Percentiles rank a stretch among this genome's conserved stretches.
Evolutionary conservation across 2,329 filamentous ascomycete species (phyloP).

Genomic region (Hypoxylon sp.): DNA sequence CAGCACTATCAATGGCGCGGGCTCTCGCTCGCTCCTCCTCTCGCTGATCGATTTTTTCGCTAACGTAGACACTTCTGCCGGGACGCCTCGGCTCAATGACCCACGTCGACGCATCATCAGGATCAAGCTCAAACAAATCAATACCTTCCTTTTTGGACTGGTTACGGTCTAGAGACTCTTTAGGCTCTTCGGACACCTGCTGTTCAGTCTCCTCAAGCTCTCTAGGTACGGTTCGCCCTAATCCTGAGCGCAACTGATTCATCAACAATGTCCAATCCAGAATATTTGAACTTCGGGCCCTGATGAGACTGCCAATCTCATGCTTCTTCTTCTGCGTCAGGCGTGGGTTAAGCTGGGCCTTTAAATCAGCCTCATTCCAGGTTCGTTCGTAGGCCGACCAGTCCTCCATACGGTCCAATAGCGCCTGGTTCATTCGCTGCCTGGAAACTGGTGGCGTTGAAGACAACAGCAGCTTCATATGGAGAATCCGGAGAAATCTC

Average conservation of each 20-base stretch:
- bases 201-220: not conserved
- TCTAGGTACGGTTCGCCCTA: not conserved
- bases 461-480: conserved; percentile 27
- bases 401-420: conserved; percentile 35
- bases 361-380: conserved; percentile 26
- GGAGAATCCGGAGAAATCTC: conserved; percentile 27
- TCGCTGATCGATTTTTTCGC: not conserved
- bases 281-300: conserved; percentile 5
- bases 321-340: not conserved
- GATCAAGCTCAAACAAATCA: not conserved
- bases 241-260: not conserved
- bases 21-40: not conserved
- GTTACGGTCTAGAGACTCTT: not conserved
- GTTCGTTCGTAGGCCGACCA: conserved; percentile 32
- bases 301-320: no score
- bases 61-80: not conserved
- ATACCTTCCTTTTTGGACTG: not conserved
- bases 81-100: not conserved
- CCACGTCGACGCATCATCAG: not conserved
- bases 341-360: not conserved
- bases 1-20: not conserved
- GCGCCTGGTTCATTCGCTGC: not conserved
- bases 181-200: not conserved
- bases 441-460: conserved; percentile 6
- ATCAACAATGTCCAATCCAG: not conserved